These are phyloP conservation scores for Neurospora africana DNA, from an alignment of 495 filamentous ascomycete species.

Conservation along the genomic window DNA sequence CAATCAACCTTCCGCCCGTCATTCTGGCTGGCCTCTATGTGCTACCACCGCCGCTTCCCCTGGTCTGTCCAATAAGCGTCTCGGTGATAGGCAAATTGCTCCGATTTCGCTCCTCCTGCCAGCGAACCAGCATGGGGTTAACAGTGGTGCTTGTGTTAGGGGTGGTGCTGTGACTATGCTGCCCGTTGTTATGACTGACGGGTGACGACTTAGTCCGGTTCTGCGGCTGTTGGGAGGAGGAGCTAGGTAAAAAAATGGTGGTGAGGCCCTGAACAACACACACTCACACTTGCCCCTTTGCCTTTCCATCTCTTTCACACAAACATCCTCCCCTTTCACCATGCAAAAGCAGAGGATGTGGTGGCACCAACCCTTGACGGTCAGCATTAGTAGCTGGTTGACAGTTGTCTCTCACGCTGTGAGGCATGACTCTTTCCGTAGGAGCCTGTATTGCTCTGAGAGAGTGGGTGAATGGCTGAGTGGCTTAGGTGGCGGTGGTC, in stretches of 20 bases:
- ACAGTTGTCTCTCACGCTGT: conserved; percentile 6
- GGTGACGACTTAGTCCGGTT: not conserved
- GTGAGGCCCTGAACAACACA: not conserved
- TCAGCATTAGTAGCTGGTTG: not conserved
- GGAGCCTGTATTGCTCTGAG: not conserved
- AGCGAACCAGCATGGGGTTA: conserved; percentile 26
- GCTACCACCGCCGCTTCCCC: not conserved
- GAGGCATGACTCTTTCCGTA: conserved; percentile 9
- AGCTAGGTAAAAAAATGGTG: not conserved
- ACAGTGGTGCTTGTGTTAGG: not conserved
- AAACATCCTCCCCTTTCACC: not conserved
- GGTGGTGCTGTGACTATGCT: not conserved
- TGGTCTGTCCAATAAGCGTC: conserved; percentile 10
- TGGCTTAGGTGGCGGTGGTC: not conserved
- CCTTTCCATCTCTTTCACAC: not conserved
- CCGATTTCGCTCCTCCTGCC: conserved; percentile 24
- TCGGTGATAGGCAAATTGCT: conserved; percentile 32
- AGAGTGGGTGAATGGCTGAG: not conserved
- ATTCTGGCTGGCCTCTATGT: not conserved
- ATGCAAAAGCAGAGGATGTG: not conserved
- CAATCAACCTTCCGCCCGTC: not conserved
- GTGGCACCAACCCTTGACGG: conserved; percentile 8
- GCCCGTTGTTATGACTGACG: not conserved
- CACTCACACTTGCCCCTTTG: not conserved
- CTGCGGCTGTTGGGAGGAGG: not conserved